Evolutionary conservation across 257 asterid species (phyloP).

Genomic region (Solanum dulcamara): DNA sequence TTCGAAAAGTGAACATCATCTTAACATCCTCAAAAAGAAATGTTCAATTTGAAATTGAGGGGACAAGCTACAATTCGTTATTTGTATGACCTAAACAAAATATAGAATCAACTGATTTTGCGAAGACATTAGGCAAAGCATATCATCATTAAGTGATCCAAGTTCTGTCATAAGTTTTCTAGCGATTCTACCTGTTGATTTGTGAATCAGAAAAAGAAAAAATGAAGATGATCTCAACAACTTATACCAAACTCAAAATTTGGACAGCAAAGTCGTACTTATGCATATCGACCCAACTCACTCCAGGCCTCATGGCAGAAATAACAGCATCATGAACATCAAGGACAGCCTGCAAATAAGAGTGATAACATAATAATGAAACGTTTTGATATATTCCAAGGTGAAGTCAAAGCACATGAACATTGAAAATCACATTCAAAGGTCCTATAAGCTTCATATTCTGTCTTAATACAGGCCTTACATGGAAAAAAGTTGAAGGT

Average conservation of each 20-base stretch:
- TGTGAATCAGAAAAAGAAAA: background rate
- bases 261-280: slow-evolving; percentile 36
- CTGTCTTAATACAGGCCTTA: background rate
- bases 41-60: background rate
- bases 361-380: background rate
- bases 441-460: background rate
- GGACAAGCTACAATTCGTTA: background rate
- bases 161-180: background rate
- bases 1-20: background rate
- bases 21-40: background rate
- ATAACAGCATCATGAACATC: slow-evolving; percentile 93
- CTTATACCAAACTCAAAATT: background rate
- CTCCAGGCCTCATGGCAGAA: slow-evolving; percentile 83
- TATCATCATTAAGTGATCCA: background rate
- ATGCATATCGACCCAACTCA: slow-evolving; percentile 94
- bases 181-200: background rate
- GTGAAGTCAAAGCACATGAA: background rate
- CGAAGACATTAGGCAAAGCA: background rate
- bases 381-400: background rate
- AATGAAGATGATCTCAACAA: background rate
- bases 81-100: background rate
- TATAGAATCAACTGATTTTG: background rate
- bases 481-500: background rate
- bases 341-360: slow-evolving; percentile 80
- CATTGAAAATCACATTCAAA: background rate